Conservation (phyloP, 2,329 filamentous ascomycete species). For the Microcera coccophila region DNA sequence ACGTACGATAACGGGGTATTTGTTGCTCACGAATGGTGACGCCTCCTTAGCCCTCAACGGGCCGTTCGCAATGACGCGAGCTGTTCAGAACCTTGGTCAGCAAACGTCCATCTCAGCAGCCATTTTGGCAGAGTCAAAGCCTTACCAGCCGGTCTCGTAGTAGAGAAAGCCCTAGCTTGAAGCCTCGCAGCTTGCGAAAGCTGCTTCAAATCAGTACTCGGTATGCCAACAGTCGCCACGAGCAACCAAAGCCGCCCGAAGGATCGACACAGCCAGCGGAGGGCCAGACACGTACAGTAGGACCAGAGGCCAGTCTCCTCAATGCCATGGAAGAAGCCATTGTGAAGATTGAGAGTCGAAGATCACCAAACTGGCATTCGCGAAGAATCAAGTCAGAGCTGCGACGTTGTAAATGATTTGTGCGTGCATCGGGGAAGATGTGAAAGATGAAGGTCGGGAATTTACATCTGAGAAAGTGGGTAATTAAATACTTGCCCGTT, state of each 20-base stretch:
- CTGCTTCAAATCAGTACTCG: slow-evolving; percentile 39
- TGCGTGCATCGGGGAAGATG: neutral
- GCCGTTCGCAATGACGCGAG: slow-evolving; percentile 79
- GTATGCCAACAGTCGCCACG: slow-evolving; percentile 12
- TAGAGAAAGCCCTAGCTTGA: slow-evolving; percentile 78
- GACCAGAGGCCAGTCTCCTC: slow-evolving; percentile 55
- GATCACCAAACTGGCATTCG: slow-evolving; percentile 33
- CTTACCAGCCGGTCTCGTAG: slow-evolving; percentile 75
- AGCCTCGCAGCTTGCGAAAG: slow-evolving; percentile 60
- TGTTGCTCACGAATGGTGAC: slow-evolving; percentile 76
- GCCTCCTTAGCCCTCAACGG: slow-evolving; percentile 92
- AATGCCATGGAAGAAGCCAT: slow-evolving; percentile 64
- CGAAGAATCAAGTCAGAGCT: slow-evolving; percentile 23
- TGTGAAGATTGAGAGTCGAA: slow-evolving; percentile 30
- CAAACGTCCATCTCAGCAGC: slow-evolving; percentile 8
- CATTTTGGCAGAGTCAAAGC: slow-evolving; percentile 1
- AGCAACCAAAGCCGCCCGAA: slow-evolving; percentile 10
- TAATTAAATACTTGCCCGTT: no score
- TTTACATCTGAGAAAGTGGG: no score
- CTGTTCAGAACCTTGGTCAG: slow-evolving; percentile 40
- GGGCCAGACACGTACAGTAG: slow-evolving; percentile 47
- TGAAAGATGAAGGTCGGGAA: slow-evolving; percentile 4
- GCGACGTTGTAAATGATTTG: slow-evolving; percentile 2
- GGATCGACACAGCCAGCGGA: slow-evolving; percentile 3
- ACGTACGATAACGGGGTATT: slow-evolving; percentile 89